These are phyloP conservation scores for Cornus kousa DNA, from an alignment of 148 eudicot genomes.

Conservation along the genomic window DNA sequence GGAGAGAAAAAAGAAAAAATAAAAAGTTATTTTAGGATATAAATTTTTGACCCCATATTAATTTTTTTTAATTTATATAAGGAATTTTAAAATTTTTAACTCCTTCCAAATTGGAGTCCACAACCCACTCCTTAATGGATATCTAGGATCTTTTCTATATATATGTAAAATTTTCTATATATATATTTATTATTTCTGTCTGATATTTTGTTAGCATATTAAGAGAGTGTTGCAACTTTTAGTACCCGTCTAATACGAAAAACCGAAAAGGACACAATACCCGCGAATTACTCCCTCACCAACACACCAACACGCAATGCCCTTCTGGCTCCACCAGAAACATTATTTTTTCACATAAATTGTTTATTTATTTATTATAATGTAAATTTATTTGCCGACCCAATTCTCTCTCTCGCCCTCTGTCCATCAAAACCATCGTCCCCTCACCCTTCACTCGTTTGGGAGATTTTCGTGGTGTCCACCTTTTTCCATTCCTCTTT, in stretches of 20 bases:
- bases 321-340: neutral
- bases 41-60: no score
- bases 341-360: neutral
- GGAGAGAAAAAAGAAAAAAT: no score
- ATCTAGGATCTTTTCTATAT: no score
- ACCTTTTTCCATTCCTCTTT: neutral
- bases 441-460: constrained; percentile 12
- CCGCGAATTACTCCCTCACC: neutral
- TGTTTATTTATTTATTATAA: no score
- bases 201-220: neutral
- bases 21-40: no score
- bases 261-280: neutral
- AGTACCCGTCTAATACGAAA: neutral
- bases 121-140: no score
- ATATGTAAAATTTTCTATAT: no score
- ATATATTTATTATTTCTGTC: no score
- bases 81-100: no score
- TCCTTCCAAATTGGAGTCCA: no score
- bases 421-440: neutral
- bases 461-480: constrained; percentile 19
- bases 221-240: neutral
- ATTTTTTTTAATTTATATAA: no score
- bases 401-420: neutral
- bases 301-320: neutral
- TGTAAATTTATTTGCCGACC: neutral